A percentile compares a stretch with the other conserved stretches of the same genome.
These are phyloP conservation scores for Firmiana major DNA, from an alignment of 345 rosid species.

Conservation along the genomic window DNA sequence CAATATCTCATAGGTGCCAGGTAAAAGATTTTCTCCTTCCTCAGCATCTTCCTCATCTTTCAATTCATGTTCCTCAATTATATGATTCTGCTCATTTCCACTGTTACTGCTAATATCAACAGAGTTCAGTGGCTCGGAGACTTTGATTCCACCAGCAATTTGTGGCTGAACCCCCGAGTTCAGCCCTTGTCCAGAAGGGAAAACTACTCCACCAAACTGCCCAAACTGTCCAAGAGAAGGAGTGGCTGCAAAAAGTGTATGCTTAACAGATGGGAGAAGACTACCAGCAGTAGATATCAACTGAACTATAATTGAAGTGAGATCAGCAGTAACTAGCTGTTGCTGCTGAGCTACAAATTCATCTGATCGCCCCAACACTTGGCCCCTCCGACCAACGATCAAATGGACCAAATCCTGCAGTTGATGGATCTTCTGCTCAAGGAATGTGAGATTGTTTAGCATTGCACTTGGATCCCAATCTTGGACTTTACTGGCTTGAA, in stretches of 20 bases:
- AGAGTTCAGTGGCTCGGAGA: slow-evolving; percentile 22
- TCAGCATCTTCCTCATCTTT: slow-evolving; percentile 93
- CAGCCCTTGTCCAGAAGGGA: slow-evolving; percentile 37
- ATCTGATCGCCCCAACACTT: slow-evolving; percentile 42
- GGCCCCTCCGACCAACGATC: slow-evolving; percentile 53
- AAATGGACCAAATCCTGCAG: slow-evolving; percentile 80
- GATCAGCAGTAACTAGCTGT: slow-evolving; percentile 79
- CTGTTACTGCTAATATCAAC: slow-evolving; percentile 6
- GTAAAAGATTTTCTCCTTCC: slow-evolving; percentile 90
- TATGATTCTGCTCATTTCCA: slow-evolving; percentile 37
- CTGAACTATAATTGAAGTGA: slow-evolving; percentile 89
- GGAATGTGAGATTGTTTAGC: slow-evolving; percentile 76
- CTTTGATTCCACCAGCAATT: slow-evolving; percentile 31
- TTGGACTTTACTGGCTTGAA: slow-evolving; percentile 39
- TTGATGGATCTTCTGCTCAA: slow-evolving; percentile 85
- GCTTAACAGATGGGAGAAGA: slow-evolving; percentile 87
- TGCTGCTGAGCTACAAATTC: slow-evolving; percentile 69
- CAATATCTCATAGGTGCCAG: slow-evolving; percentile 87
- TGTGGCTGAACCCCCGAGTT: slow-evolving; percentile 38
- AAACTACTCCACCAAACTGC: slow-evolving; percentile 49
- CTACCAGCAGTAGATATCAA: slow-evolving; percentile 91
- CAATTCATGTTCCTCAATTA: slow-evolving; percentile 63
- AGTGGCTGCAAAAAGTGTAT: slow-evolving; percentile 38
- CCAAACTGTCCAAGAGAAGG: slow-evolving; percentile 44
- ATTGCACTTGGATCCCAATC: slow-evolving; percentile 87